Percentiles rank a stretch among this genome's conserved stretches.
Conservation (phyloP, 257 asterid genomes). For the Solanum dulcamara region DNA sequence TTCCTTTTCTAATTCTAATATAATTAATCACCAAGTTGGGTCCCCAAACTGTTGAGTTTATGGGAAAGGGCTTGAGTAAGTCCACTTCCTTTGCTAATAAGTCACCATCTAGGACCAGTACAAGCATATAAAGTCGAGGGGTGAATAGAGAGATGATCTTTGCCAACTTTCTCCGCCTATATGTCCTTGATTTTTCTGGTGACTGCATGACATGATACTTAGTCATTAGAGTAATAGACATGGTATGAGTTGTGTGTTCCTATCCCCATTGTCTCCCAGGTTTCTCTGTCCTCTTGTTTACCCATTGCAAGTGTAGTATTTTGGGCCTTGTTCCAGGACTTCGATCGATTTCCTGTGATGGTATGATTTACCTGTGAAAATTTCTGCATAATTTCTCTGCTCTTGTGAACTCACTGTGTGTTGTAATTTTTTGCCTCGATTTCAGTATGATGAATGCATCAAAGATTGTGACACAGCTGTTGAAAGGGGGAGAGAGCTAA, state of each 20-base stretch:
- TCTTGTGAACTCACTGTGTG: background rate
- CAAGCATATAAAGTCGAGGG: background rate
- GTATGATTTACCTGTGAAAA: background rate
- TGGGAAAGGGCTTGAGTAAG: background rate
- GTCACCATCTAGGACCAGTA: background rate
- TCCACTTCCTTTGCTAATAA: background rate
- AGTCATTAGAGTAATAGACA: background rate
- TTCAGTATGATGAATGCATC: conserved; percentile 72
- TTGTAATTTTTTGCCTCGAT: background rate
- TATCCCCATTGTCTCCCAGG: background rate
- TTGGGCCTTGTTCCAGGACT: background rate
- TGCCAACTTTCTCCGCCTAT: background rate
- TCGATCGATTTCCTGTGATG: background rate
- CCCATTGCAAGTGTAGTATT: background rate
- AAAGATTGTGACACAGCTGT: conserved; percentile 93
- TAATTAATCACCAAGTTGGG: background rate
- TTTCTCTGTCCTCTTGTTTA: background rate
- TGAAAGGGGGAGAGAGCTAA: conserved; percentile 85
- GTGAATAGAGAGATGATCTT: background rate
- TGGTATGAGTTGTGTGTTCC: background rate
- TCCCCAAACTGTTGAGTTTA: background rate
- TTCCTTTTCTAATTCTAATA: background rate
- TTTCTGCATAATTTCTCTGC: background rate
- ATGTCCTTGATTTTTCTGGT: background rate
- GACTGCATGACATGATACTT: background rate